Evolutionary conservation across 371 early-diverging fungal genomes (phyloP), one percentile per base, ranked within the genome.

Genomic region (Mortierella polycephala): DNA sequence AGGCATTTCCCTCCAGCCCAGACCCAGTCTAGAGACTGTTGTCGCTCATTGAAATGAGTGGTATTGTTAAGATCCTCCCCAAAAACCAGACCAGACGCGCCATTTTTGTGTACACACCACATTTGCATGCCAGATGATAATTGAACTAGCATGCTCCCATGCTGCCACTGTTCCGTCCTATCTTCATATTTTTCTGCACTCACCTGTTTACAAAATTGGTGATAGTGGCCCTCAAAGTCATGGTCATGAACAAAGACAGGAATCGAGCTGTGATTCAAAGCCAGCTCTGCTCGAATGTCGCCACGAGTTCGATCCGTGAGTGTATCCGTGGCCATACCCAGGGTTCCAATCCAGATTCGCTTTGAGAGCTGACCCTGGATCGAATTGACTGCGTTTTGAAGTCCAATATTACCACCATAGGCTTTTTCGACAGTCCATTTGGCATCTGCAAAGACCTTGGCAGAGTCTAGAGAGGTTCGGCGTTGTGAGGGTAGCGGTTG

Each of bases 121-220:
- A n/a, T n/a, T n/a, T n/a, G n/a, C n/a, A n/a, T n/a, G n/a, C n/a
- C 30, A 30, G 30, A 30, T 30, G 4, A 30, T 30, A 30, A 30
- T 30, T 30, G 30, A 30, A 30, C 30, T 30, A 30, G 30, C 30
- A 30, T 4, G 30, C 30, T 30, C 30, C 30, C 30, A 30, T 30
- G 30, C 30, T 30, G 4, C 4, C 30, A 30, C 4, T 30, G 30
- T 30, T 30, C 30, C 30, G 30, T 30, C 30, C 30, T 30, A 30
- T 30, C 30, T 1, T 30, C 30, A 30, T 30, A 30, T 30, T 30
- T 30, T 30, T 30, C 30, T 30, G 30, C 30, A 30, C 30, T 69
- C 72, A 85, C 86, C 84, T 94, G 95, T 87, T 96, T 99, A 90
- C 95, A 97, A 82, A 91, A 98, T 74, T 91, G 95, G 80, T 95